Percentiles rank a stretch among this genome's conserved stretches.
phyloP scores from a whole-genome alignment of 192 early-diverging fungal species.

The Entomortierella beljakovae region DNA sequence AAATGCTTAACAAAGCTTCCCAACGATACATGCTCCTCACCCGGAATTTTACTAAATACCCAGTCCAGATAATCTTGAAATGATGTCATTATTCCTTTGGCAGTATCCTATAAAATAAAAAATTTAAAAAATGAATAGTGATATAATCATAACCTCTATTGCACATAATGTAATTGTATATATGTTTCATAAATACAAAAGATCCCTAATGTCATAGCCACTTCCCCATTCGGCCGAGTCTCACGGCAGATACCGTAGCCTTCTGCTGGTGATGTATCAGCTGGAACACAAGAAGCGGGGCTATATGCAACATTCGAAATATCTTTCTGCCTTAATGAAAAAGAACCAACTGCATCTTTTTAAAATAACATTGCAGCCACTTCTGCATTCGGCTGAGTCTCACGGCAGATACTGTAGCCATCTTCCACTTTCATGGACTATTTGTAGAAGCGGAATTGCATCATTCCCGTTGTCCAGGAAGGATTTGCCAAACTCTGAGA shows the following conservation, averaged over 20 bases:
- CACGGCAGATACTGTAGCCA: background rate
- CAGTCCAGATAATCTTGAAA: background rate
- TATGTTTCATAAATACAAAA: background rate
- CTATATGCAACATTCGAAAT: background rate
- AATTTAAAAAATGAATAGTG: background rate
- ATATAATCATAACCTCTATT: background rate
- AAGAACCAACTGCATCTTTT: too few relatives aligned
- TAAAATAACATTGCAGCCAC: slow-evolving; percentile 5
- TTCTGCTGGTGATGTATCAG: background rate
- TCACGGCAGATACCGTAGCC: background rate
- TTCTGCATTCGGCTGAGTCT: slow-evolving; percentile 2
- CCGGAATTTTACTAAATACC: background rate
- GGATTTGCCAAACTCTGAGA: slow-evolving; percentile 13
- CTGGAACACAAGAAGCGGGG: background rate
- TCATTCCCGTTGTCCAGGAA: slow-evolving; percentile 16
- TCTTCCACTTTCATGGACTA: slow-evolving; percentile 16
- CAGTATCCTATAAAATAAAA: background rate
- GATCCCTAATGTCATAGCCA: slow-evolving; percentile 5
- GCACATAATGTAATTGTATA: background rate
- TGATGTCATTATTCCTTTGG: background rate
- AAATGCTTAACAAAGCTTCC: background rate
- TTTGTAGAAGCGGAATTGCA: slow-evolving; percentile 3
- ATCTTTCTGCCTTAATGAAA: too few relatives aligned
- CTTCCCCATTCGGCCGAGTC: slow-evolving; percentile 6
- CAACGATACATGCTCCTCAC: slow-evolving; percentile 1